Evolutionary conservation across 192 early-diverging fungal species (phyloP).

Genomic region (Coemansia sp.): DNA sequence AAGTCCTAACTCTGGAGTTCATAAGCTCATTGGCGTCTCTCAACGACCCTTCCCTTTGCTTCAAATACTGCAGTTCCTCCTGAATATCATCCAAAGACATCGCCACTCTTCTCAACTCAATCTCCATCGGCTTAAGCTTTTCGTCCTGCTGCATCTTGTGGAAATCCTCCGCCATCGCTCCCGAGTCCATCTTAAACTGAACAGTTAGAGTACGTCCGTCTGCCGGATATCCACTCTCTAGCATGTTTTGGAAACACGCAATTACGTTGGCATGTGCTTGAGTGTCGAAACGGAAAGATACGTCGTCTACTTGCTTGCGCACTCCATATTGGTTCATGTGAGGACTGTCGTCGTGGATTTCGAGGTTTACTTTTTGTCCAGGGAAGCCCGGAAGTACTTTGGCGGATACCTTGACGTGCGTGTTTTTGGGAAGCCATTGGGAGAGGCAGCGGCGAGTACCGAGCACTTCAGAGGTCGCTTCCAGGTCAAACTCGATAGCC

Average conservation of each 20-base stretch:
- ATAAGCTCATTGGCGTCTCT: slow-evolving; percentile 92
- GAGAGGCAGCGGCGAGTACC: slow-evolving; percentile 66
- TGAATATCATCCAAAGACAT: slow-evolving; percentile 72
- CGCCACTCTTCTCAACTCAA: slow-evolving; percentile 83
- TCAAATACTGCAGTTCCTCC: slow-evolving; percentile 84
- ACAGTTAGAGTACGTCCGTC: slow-evolving; percentile 60
- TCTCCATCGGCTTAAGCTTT: slow-evolving; percentile 84
- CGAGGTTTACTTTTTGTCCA: slow-evolving; percentile 65
- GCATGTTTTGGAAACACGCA: slow-evolving; percentile 81
- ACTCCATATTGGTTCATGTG: slow-evolving; percentile 69
- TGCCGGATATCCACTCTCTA: slow-evolving; percentile 57
- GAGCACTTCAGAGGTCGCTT: slow-evolving; percentile 49
- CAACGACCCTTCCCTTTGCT: slow-evolving; percentile 77
- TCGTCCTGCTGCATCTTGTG: slow-evolving; percentile 67
- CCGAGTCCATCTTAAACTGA: slow-evolving; percentile 78
- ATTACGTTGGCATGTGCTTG: slow-evolving; percentile 82
- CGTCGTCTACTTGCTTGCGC: slow-evolving; percentile 65
- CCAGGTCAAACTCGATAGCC: slow-evolving; percentile 82
- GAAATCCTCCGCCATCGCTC: slow-evolving; percentile 81
- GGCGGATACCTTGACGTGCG: slow-evolving; percentile 68
- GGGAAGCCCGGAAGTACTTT: slow-evolving; percentile 67
- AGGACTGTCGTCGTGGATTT: slow-evolving; percentile 71
- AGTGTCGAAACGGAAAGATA: slow-evolving; percentile 75
- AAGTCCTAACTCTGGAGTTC: slow-evolving; percentile 76
- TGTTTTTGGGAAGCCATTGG: slow-evolving; percentile 72